Evolutionary conservation across 2,329 filamentous ascomycete genomes (phyloP).

Genomic region (Fusarium sp.): DNA sequence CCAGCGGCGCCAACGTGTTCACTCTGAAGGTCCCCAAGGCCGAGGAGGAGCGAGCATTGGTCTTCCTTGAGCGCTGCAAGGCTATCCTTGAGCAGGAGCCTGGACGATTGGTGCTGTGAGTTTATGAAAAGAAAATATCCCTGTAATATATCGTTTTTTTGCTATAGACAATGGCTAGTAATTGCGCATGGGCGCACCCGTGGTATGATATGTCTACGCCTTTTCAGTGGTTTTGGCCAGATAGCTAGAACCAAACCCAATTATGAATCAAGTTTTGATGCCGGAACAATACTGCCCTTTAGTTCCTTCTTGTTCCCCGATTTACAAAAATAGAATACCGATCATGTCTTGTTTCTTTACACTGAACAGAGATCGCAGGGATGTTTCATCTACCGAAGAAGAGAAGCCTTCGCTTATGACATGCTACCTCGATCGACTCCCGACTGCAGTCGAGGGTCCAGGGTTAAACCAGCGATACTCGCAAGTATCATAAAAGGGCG

Average conservation of each 20-base stretch:
- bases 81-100: constrained; percentile 83
- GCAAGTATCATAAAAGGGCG: background rate
- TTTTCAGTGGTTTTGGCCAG: constrained; percentile 20
- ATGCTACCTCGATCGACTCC: background rate
- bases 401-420: background rate
- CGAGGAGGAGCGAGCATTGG: constrained; percentile 83
- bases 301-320: background rate
- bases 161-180: constrained; percentile 45
- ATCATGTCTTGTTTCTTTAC: background rate
- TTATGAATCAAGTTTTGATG: constrained; percentile 28
- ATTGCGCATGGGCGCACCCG: constrained; percentile 33
- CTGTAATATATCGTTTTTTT: constrained; percentile 48
- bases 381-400: background rate
- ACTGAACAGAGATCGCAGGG: background rate
- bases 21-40: constrained; percentile 80
- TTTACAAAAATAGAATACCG: background rate
- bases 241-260: constrained; percentile 22
- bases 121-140: constrained; percentile 33
- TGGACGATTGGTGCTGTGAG: constrained; percentile 74
- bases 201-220: constrained; percentile 26
- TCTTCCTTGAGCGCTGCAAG: constrained; percentile 90
- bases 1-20: constrained; percentile 78
- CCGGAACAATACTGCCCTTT: background rate
- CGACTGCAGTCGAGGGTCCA: background rate
- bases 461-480: background rate